Conservation (phyloP, 176 grass and related monocot genomes). For the Rhipidocladum racemiflorum region DNA sequence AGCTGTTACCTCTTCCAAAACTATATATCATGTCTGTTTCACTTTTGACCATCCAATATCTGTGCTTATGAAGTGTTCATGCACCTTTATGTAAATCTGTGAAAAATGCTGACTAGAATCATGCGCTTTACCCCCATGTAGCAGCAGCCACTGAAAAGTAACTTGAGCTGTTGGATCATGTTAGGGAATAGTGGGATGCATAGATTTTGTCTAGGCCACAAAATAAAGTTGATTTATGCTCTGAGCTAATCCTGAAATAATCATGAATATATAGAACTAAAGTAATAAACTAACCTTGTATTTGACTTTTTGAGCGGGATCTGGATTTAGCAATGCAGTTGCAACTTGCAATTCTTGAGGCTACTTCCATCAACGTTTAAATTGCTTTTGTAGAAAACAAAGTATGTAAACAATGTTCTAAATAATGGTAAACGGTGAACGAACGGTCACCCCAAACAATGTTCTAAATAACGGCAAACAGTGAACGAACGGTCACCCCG, state of each 20-base stretch:
- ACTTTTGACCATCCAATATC: background rate
- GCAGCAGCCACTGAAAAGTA: background rate
- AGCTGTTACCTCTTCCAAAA: background rate
- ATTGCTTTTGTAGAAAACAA: background rate
- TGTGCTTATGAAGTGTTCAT: background rate
- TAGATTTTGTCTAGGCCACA: background rate
- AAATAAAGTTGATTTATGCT: background rate
- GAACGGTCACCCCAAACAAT: no score
- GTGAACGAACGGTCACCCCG: no score
- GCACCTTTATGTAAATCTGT: background rate
- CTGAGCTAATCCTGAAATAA: background rate
- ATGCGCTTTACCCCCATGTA: background rate
- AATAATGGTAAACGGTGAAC: no score
- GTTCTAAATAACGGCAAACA: no score
- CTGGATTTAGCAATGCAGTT: background rate
- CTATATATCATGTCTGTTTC: background rate
- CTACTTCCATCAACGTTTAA: background rate
- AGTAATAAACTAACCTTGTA: background rate
- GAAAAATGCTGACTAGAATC: background rate
- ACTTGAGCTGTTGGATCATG: slow-evolving; percentile 6
- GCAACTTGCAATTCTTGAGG: background rate
- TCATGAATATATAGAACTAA: background rate
- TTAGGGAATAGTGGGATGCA: background rate
- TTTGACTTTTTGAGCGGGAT: background rate
- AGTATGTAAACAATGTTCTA: slow-evolving; percentile 1